phyloP scores from a whole-genome alignment of 1,139 yeast genomes.

The Suhomyces choctaworum region DNA sequence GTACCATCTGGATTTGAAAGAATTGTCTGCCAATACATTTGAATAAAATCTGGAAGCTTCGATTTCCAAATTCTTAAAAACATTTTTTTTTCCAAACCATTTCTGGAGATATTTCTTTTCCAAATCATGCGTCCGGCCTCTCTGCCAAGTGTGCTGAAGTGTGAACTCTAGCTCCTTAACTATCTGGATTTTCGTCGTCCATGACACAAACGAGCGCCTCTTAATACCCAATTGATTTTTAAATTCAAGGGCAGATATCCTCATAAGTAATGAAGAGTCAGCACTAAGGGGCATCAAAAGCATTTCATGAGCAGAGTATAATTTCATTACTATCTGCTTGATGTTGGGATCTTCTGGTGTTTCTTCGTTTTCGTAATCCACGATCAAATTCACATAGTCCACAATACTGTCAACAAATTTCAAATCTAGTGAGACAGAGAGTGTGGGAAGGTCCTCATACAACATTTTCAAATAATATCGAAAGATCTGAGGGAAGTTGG shows the following conservation, averaged over 20 bases:
- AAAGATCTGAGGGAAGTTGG: constrained; percentile 25
- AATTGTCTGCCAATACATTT: constrained; percentile 5
- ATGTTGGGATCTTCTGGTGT: constrained; percentile 19
- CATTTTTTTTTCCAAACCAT: constrained; percentile 19
- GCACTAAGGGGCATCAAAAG: background rate
- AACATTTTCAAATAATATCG: constrained; percentile 24
- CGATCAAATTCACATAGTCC: constrained; percentile 24
- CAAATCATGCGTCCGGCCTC: background rate
- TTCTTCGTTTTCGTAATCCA: constrained; percentile 35
- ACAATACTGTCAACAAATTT: constrained; percentile 27
- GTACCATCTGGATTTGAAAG: background rate
- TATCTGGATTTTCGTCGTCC: constrained; percentile 13
- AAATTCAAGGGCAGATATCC: constrained; percentile 24
- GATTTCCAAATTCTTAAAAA: constrained; percentile 13
- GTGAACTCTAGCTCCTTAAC: background rate
- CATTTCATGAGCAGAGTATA: constrained; percentile 24
- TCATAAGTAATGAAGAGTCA: constrained; percentile 30
- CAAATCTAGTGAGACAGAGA: constrained; percentile 23
- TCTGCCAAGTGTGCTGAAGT: background rate
- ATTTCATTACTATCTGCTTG: constrained; percentile 23
- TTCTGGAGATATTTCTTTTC: constrained; percentile 11
- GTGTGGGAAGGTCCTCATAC: constrained; percentile 22
- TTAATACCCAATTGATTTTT: constrained; percentile 5
- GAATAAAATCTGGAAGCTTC: constrained; percentile 16
- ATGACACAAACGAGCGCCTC: constrained; percentile 11